These are phyloP conservation scores for Colletotrichum tropicale DNA, from an alignment of 2,329 filamentous ascomycete genomes.

Conservation along the genomic window DNA sequence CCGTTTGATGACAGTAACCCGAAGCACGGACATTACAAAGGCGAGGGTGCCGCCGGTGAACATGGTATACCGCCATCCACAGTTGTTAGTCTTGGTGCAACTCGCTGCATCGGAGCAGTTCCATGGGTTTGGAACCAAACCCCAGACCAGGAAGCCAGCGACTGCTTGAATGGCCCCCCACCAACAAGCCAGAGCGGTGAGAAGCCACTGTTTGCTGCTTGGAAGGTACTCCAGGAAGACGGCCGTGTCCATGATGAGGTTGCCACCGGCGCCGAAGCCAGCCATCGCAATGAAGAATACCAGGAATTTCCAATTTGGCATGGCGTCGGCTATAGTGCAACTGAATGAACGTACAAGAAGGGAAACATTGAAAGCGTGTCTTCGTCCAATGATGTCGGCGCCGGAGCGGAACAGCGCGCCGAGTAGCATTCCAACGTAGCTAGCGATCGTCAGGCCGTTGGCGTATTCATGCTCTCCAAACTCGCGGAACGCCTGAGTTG, in stretches of 20 bases:
- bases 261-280: background rate
- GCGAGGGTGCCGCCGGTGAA: background rate
- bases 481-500: background rate
- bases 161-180: background rate
- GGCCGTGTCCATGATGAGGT: background rate
- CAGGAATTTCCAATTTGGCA: background rate
- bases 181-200: background rate
- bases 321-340: background rate
- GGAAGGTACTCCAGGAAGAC: background rate
- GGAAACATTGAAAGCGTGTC: background rate
- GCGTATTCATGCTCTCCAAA: background rate
- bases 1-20: background rate
- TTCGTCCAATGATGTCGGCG: background rate
- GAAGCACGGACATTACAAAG: background rate
- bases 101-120: background rate
- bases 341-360: background rate
- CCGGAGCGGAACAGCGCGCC: background rate
- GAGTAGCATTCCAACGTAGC: background rate
- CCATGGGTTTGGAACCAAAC: background rate
- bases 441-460: background rate
- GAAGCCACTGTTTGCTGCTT: background rate
- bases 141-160: background rate
- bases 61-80: background rate
- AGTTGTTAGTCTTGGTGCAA: background rate
- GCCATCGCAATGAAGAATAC: background rate